Evolutionary conservation across 352 stramenopile species (phyloP).

Genomic region (Elongisporangium undulatum): DNA sequence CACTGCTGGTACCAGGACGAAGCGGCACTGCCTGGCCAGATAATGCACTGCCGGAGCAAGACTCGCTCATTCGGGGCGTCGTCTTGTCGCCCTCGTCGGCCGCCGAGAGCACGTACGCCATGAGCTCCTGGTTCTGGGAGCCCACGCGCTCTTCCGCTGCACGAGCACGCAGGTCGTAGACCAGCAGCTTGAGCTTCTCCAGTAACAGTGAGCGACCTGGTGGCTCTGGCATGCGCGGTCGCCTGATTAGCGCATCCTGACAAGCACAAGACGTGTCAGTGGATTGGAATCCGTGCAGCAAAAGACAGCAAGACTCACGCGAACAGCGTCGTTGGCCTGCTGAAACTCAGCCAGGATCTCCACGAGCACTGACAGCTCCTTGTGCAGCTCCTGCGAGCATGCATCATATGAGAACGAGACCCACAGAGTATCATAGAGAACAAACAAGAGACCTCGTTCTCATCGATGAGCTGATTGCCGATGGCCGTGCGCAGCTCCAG

Average conservation of each 20-base stretch:
- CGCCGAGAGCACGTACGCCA: slow-evolving; percentile 54
- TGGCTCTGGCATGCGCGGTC: slow-evolving; percentile 48
- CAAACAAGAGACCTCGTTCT: slow-evolving; percentile 43
- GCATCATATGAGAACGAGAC: not conserved
- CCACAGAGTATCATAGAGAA: not conserved
- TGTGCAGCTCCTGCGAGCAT: slow-evolving; percentile 31
- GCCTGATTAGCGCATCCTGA: slow-evolving; percentile 56
- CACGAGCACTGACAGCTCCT: slow-evolving; percentile 53
- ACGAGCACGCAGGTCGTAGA: slow-evolving; percentile 27
- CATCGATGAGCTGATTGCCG: slow-evolving; percentile 57
- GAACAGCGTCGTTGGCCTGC: slow-evolving; percentile 69
- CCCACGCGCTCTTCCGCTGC: slow-evolving; percentile 9
- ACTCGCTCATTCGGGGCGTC: slow-evolving; percentile 49
- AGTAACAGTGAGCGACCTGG: slow-evolving; percentile 60
- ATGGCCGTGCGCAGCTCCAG: slow-evolving; percentile 57
- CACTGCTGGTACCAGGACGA: slow-evolving; percentile 2
- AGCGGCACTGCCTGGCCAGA: slow-evolving; percentile 1
- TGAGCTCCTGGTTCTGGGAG: slow-evolving; percentile 36
- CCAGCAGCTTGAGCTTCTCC: slow-evolving; percentile 69
- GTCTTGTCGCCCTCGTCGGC: slow-evolving; percentile 13
- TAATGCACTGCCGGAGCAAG: slow-evolving; percentile 9
- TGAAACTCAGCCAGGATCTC: slow-evolving; percentile 81
- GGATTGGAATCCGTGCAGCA: not conserved
- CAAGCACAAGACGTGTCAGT: not conserved
- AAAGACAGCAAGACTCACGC: slow-evolving; percentile 22